Percentiles rank a stretch among this genome's conserved stretches.
These are phyloP conservation scores for Penicillium riverlandense DNA, from an alignment of 495 filamentous ascomycete genomes.

Conservation along the genomic window DNA sequence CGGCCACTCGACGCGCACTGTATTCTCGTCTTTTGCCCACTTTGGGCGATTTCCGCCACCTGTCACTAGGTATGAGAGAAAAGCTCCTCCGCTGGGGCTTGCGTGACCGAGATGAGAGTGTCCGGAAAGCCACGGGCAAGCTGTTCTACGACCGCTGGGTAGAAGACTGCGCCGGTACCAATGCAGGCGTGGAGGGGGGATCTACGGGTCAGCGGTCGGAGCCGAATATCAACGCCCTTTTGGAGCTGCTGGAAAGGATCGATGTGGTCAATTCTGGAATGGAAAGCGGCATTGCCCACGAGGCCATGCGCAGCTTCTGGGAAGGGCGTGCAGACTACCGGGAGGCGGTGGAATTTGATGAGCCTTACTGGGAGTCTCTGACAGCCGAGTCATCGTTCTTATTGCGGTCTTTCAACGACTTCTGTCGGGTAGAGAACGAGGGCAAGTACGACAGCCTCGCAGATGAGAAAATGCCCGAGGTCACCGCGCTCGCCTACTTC, in stretches of 20 bases:
- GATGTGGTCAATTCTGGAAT: constrained; percentile 85
- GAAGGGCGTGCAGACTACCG: constrained; percentile 86
- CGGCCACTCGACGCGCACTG: constrained; percentile 70
- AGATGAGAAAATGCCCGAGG: constrained; percentile 92
- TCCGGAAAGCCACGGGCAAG: constrained; percentile 82
- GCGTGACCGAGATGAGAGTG: constrained; percentile 89
- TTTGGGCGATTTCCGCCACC: constrained; percentile 89
- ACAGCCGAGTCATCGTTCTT: constrained; percentile 84
- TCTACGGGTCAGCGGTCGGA: constrained; percentile 42
- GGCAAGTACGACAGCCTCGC: constrained; percentile 62
- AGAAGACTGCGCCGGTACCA: constrained; percentile 74
- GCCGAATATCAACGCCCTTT: constrained; percentile 66
- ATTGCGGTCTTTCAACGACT: constrained; percentile 86
- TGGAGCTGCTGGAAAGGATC: constrained; percentile 90
- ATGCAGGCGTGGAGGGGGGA: constrained; percentile 37
- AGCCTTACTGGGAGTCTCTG: constrained; percentile 80
- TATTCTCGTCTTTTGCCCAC: constrained; percentile 85
- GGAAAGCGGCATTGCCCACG: constrained; percentile 81
- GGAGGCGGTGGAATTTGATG: constrained; percentile 71
- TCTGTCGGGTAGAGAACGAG: constrained; percentile 65
- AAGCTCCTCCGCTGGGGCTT: constrained; percentile 94
- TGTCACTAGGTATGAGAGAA: constrained; percentile 92
- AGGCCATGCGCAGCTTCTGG: constrained; percentile 96
- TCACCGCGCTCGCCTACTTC: constrained; percentile 79
- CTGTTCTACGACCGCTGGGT: constrained; percentile 95